Percentiles rank a stretch among this genome's conserved stretches.
Evolutionary conservation across 768 basidiomycete species (phyloP).

Genomic region (Lactarius indigo): DNA sequence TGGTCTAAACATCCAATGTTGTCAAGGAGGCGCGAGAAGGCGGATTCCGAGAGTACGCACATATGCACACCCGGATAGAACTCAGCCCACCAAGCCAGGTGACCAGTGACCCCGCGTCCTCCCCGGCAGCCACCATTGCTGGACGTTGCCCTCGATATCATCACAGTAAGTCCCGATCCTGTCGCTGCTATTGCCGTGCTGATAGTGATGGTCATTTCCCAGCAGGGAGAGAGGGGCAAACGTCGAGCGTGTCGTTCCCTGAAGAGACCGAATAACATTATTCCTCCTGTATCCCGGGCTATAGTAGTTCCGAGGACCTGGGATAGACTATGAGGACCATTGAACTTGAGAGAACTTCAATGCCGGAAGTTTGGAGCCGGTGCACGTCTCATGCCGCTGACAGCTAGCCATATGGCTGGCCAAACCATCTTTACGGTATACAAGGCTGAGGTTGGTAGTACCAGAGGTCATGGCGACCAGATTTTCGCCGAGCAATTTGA

Average conservation of each 20-base stretch:
- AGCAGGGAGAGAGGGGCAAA: not conserved
- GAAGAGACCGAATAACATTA: not conserved
- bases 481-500: not conserved
- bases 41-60: not conserved
- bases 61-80: not conserved
- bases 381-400: not conserved
- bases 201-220: not conserved
- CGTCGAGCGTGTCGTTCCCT: not conserved
- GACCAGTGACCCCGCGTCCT: not conserved
- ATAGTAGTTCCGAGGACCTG: not conserved
- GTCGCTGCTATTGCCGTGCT: not conserved
- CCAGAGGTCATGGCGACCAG: not conserved
- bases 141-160: not conserved
- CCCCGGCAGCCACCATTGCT: not conserved
- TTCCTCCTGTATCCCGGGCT: not conserved
- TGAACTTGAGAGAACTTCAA: not conserved
- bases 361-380: not conserved
- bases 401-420: not conserved
- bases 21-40: not conserved
- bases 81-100: not conserved
- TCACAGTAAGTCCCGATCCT: not conserved
- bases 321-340: not conserved
- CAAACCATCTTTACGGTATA: too few relatives aligned
- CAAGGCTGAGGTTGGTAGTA: not conserved
- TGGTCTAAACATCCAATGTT: not conserved